Conservation (phyloP, 257 asterid species). For the Nicotiana paniculata region DNA sequence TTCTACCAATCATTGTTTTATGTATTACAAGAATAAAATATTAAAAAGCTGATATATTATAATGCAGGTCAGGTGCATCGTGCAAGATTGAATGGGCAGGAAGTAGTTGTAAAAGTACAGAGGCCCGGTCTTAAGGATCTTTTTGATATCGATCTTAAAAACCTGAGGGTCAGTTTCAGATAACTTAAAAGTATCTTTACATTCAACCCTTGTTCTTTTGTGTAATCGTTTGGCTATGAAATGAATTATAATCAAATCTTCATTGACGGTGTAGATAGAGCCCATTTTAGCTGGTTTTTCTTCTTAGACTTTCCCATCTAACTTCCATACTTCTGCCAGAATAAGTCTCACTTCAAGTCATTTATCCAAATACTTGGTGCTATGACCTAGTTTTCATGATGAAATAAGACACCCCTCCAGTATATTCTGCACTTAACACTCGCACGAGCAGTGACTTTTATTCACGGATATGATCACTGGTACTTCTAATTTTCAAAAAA, state of each 20-base stretch:
- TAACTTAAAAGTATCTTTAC: background rate
- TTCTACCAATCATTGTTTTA: background rate
- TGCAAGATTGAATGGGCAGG: slow-evolving; percentile 67
- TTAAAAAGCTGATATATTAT: slow-evolving; percentile 2
- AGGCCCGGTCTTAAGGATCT: slow-evolving; percentile 93
- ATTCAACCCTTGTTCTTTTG: background rate
- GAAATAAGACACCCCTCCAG: background rate
- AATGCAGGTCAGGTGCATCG: slow-evolving; percentile 90
- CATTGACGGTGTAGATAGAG: background rate
- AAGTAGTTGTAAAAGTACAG: slow-evolving; percentile 78
- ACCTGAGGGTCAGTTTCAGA: slow-evolving; percentile 63
- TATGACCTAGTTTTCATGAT: background rate
- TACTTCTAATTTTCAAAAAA: background rate
- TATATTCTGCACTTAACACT: background rate
- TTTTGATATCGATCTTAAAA: slow-evolving; percentile 85
- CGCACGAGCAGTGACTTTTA: background rate
- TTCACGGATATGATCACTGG: background rate
- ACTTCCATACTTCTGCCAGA: background rate
- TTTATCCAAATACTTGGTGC: background rate
- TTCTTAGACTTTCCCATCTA: background rate
- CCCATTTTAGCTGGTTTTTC: background rate
- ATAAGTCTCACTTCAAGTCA: background rate
- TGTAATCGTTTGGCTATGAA: background rate
- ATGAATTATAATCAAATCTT: background rate
- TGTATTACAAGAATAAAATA: background rate